Conservation (phyloP, 768 basidiomycete genomes). For the Suillus plorans region DNA sequence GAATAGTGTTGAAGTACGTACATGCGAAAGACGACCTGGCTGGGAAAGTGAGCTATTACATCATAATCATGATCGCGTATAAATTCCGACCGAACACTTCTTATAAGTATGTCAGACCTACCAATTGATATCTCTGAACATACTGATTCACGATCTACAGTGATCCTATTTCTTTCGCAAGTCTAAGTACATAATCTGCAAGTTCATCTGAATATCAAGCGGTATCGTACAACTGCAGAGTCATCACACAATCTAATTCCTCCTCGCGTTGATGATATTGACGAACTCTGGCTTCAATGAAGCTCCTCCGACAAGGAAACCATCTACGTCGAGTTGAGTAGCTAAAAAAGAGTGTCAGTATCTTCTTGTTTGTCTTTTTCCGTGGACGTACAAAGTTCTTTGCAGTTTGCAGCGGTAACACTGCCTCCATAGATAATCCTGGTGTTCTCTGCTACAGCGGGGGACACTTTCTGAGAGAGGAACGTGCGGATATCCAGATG, state of each 20-base stretch:
- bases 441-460: conserved; percentile 65
- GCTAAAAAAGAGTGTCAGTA: conserved; percentile 41
- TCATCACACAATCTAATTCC: conserved; percentile 13
- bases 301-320: conserved; percentile 97
- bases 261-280: conserved; percentile 79
- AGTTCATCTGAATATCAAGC: background rate
- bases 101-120: background rate
- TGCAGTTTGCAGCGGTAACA: conserved; percentile 85
- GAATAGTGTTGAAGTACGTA: background rate
- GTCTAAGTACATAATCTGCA: background rate
- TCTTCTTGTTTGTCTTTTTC: background rate
- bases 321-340: conserved; percentile 81
- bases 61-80: background rate
- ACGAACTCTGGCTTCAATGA: conserved; percentile 98
- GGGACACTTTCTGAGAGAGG: conserved; percentile 63
- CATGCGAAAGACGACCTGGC: background rate
- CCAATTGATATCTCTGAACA: background rate
- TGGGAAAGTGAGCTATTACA: background rate
- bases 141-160: background rate
- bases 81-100: background rate
- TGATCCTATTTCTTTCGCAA: background rate
- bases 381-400: conserved; percentile 71
- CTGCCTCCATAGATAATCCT: conserved; percentile 97
- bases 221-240: background rate
- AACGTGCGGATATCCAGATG: conserved; percentile 82